A percentile compares a stretch with the other conserved stretches of the same genome.
phyloP scores from a whole-genome alignment of 495 filamentous ascomycete genomes.

The Aspergillus coremiiformis region DNA sequence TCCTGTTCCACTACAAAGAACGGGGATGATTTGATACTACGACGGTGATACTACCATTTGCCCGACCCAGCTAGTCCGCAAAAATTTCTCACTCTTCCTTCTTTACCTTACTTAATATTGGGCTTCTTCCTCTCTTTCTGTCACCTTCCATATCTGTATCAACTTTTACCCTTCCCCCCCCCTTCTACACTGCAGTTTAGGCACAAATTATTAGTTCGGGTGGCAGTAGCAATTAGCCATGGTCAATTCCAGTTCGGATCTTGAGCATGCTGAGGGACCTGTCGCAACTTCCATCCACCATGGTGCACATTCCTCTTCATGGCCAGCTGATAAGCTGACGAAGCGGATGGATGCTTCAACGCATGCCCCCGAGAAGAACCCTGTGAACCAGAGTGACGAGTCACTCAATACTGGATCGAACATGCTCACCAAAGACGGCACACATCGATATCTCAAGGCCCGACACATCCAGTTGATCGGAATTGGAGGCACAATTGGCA shows the following conservation, averaged over 20 bases:
- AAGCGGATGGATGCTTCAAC: conserved; percentile 7
- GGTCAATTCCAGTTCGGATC: not conserved
- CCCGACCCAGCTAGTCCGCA: not conserved
- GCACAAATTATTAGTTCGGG: not conserved
- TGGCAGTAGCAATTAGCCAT: not conserved
- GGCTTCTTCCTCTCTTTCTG: not conserved
- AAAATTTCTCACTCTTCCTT: not conserved
- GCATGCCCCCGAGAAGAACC: conserved; percentile 15
- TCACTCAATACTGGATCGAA: conserved; percentile 24
- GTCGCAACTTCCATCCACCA: conserved; percentile 1
- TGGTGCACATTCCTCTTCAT: conserved; percentile 3
- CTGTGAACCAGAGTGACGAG: conserved; percentile 12
- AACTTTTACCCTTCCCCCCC: not conserved
- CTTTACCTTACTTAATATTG: not conserved
- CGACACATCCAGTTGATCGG: conserved; percentile 69
- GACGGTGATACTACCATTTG: not conserved
- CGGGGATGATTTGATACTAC: not conserved
- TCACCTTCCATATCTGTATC: not conserved
- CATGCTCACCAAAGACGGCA: conserved; percentile 35
- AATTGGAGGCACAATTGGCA: conserved; percentile 74
- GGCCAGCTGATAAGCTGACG: conserved; percentile 8
- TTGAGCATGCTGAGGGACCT: not conserved
- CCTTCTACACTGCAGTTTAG: not conserved
- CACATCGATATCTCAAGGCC: conserved; percentile 53
- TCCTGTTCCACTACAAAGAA: not conserved